Base-by-base conservation (phyloP, 257 asterid genomes). In the Lavandula angustifolia region DNA sequence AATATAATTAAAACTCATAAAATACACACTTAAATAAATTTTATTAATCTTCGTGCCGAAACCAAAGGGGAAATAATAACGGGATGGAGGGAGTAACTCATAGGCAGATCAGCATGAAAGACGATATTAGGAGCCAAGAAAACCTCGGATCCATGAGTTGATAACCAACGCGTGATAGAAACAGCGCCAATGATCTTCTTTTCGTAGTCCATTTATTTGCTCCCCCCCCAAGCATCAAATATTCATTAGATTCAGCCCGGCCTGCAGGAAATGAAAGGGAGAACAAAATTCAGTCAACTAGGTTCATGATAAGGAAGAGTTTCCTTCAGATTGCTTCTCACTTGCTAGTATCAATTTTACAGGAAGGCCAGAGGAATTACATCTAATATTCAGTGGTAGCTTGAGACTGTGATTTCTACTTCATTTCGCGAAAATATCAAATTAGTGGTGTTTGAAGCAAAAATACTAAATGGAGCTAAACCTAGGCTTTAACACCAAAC, bases 211-310 rank as follows among this genome's bases (percentile, higher is more conserved):
- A 33, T 41, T 53, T 16, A 43, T 22, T 46, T 57, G 33, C n/a
- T 69, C 66, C 33, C 47, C 65, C 55, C 13, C 16, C 40, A 29
- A 57, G 42, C 27, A n/a, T 66, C 56, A 78, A n/a, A 79, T 77
- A 44, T 63, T 78, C 75, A 82, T 40, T 66, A 4, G 73, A 52
- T 73, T 52, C 78, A 82, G 16, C 72, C 75, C 83, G 33, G 47
- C 85, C 88, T 82, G 78, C 78, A 79, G 3, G 11, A 52, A 44
- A 62, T 6, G 41, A 44, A 34, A 40, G 42, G 6, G 41, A 9
- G 6, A 7, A 64, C 31, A 51, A 44, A 32, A 65, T 7, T 68
- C 46, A 68, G 68, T 49, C 27, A 29, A 54, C 38, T 13, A 58
- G 68, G 47, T 71, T 56, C 64, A 22, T 52, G 5, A 33, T 14